Evolutionary conservation across 2,329 filamentous ascomycete species (phyloP).

Genomic region (Sarocladium strictum): DNA sequence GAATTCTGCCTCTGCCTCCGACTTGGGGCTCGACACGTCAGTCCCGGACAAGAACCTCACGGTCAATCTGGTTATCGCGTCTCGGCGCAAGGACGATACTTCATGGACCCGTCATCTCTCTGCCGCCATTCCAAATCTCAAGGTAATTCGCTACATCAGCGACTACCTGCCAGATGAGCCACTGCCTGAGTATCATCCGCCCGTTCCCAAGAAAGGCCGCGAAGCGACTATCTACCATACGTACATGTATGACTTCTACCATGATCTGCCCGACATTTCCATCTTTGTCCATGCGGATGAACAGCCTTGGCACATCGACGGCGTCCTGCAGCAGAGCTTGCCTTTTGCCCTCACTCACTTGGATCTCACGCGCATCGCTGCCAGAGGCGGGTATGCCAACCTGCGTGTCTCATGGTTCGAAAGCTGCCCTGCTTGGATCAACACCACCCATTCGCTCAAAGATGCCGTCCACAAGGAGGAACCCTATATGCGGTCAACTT

Average conservation of each 20-base stretch:
- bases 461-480: slow-evolving; percentile 22
- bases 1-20: too few species aligned
- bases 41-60: slow-evolving; percentile 14
- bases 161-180: slow-evolving; percentile 31
- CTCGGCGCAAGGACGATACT: slow-evolving; percentile 20
- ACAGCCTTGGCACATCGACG: slow-evolving; percentile 29
- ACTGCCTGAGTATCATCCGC: slow-evolving; percentile 38
- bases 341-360: slow-evolving; percentile 25
- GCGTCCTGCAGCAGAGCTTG: slow-evolving; percentile 25
- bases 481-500: slow-evolving; percentile 22
- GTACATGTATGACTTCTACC: slow-evolving; percentile 57
- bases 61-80: slow-evolving; percentile 25
- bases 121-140: slow-evolving; percentile 22
- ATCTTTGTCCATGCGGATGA: slow-evolving; percentile 59
- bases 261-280: slow-evolving; percentile 49
- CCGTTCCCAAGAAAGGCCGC: slow-evolving; percentile 50
- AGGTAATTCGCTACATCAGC: slow-evolving; percentile 39
- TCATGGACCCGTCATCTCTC: slow-evolving; percentile 23
- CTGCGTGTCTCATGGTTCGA: slow-evolving; percentile 48
- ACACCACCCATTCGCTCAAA: slow-evolving; percentile 22
- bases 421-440: slow-evolving; percentile 49
- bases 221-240: slow-evolving; percentile 58
- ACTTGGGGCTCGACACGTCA: neutral
- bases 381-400: slow-evolving; percentile 45
- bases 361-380: slow-evolving; percentile 30